These are phyloP conservation scores for Kandelia obovata DNA, from an alignment of 345 rosid species.

Conservation along the genomic window DNA sequence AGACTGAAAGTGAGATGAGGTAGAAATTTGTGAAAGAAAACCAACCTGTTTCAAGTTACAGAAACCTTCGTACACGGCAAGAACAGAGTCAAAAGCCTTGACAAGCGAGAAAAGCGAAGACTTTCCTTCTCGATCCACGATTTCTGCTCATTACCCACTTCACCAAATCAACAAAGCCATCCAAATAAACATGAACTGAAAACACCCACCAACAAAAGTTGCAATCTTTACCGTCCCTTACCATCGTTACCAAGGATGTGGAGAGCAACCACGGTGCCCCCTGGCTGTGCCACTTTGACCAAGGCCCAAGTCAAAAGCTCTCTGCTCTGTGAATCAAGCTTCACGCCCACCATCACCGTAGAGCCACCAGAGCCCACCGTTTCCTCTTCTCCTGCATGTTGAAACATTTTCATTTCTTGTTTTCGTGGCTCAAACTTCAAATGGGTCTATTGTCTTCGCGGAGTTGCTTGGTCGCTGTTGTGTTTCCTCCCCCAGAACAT, in stretches of 20 bases:
- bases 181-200: not conserved
- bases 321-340: slow-evolving; percentile 25
- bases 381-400: slow-evolving; percentile 22
- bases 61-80: slow-evolving; percentile 37
- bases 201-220: not conserved
- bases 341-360: slow-evolving; percentile 30
- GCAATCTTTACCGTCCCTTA: not conserved
- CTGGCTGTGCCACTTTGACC: slow-evolving; percentile 32
- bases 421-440: not conserved
- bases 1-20: slow-evolving; percentile 5
- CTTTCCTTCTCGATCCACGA: slow-evolving; percentile 28
- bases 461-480: slow-evolving; percentile 13
- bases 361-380: slow-evolving; percentile 32
- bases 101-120: slow-evolving; percentile 32
- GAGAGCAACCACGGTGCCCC: slow-evolving; percentile 30
- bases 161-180: slow-evolving; percentile 10
- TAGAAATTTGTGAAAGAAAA: not conserved
- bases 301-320: slow-evolving; percentile 34
- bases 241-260: slow-evolving; percentile 29
- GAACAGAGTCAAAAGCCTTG: slow-evolving; percentile 34
- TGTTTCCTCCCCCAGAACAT: slow-evolving; percentile 18
- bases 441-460: not conserved
- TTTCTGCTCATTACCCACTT: slow-evolving; percentile 20
- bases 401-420: slow-evolving; percentile 37
- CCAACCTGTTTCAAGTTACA: slow-evolving; percentile 37